A percentile compares a stretch with the other conserved stretches of the same genome.
Conservation (phyloP, 2,329 filamentous ascomycete species). For the Daldinia sp. region DNA sequence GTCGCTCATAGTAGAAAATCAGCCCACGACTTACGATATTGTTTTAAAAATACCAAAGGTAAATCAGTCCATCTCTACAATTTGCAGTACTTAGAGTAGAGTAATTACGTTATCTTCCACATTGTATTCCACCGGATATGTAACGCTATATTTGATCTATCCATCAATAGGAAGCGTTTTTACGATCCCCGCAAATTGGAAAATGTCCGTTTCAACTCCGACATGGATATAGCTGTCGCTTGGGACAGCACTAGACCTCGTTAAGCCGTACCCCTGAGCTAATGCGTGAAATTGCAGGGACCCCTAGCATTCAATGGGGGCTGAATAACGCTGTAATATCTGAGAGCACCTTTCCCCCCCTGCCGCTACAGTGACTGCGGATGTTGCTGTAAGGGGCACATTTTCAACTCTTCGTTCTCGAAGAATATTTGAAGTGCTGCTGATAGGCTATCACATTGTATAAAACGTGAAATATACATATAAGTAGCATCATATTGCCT, state of each 20-base stretch:
- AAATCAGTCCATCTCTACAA: too few relatives aligned
- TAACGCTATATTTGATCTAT: not conserved
- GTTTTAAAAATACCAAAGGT: too few relatives aligned
- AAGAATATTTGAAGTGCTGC: not conserved
- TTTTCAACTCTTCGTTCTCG: not conserved
- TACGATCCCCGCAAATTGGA: slow-evolving; percentile 6
- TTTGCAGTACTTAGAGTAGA: too few relatives aligned
- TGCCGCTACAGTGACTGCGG: slow-evolving; percentile 1
- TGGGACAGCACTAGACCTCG: not conserved
- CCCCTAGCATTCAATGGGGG: not conserved
- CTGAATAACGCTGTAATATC: slow-evolving; percentile 16
- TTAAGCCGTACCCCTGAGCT: slow-evolving; percentile 37
- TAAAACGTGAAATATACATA: not conserved
- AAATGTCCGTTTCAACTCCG: slow-evolving; percentile 6
- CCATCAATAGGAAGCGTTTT: slow-evolving; percentile 6
- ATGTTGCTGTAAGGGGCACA: not conserved
- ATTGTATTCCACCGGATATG: not conserved
- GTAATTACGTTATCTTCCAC: not conserved
- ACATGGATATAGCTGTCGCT: slow-evolving; percentile 11
- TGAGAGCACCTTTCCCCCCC: slow-evolving; percentile 6
- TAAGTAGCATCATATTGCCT: not conserved
- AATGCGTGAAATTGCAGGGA: slow-evolving; percentile 29
- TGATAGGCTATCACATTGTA: not conserved
- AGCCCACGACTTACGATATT: too few relatives aligned
- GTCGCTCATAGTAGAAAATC: too few relatives aligned